These are phyloP conservation scores for Wickerhamiella lipophila DNA, from an alignment of 805 yeast species.

Conservation along the genomic window DNA sequence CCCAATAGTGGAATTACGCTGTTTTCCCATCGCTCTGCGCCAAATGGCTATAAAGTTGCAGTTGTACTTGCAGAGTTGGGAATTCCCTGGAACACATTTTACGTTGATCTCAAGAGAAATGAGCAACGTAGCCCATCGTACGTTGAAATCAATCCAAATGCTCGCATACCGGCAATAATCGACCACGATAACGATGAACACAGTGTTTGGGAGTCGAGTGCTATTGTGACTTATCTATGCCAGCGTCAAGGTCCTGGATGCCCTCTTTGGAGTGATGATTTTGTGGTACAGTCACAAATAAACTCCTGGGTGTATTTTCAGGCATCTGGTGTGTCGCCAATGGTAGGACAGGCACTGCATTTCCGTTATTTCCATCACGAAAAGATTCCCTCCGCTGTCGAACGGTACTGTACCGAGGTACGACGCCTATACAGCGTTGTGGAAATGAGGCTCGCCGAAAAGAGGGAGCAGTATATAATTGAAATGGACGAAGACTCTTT, in stretches of 20 bases:
- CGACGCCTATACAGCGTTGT: slow-evolving; percentile 86
- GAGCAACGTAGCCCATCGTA: slow-evolving; percentile 92
- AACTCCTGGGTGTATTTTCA: slow-evolving; percentile 87
- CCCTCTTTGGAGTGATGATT: slow-evolving; percentile 65
- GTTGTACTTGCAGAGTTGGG: slow-evolving; percentile 76
- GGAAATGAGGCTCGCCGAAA: slow-evolving; percentile 89
- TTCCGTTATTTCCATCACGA: slow-evolving; percentile 82
- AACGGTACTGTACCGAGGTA: slow-evolving; percentile 82
- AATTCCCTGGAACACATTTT: slow-evolving; percentile 64
- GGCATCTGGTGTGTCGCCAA: slow-evolving; percentile 96
- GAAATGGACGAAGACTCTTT: slow-evolving; percentile 81
- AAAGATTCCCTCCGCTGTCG: slow-evolving; percentile 77
- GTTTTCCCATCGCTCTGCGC: slow-evolving; percentile 78
- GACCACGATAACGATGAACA: slow-evolving; percentile 75
- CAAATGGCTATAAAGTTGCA: slow-evolving; percentile 93
- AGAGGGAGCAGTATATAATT: slow-evolving; percentile 80
- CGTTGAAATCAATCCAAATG: slow-evolving; percentile 88
- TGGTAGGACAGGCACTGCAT: slow-evolving; percentile 95
- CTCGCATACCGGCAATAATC: slow-evolving; percentile 85
- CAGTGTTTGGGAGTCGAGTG: slow-evolving; percentile 90
- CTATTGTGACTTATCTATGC: slow-evolving; percentile 65
- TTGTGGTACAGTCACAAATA: slow-evolving; percentile 72
- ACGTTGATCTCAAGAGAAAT: slow-evolving; percentile 71
- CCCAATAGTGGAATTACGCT: slow-evolving; percentile 76
- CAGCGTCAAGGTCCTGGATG: slow-evolving; percentile 42